A percentile compares a stretch with the other conserved stretches of the same genome.
These are phyloP conservation scores for Ceriops decandra DNA, from an alignment of 345 rosid species.

Conservation along the genomic window DNA sequence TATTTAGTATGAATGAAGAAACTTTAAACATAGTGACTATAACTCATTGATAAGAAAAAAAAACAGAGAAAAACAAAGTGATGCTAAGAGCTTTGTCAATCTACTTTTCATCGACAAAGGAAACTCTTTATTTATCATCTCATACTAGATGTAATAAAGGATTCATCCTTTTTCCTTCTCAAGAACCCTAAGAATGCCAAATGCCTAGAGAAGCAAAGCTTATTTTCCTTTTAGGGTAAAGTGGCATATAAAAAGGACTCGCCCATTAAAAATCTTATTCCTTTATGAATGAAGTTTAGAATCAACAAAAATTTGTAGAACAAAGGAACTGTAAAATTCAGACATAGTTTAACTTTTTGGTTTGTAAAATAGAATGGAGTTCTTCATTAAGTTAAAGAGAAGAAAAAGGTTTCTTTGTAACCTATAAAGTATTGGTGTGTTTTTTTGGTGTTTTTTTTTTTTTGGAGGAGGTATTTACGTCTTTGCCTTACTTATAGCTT, in stretches of 20 bases:
- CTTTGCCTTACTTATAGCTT: too few relatives aligned
- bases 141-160: not conserved
- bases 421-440: too few relatives aligned
- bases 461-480: too few relatives aligned
- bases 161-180: not conserved
- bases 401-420: too few relatives aligned
- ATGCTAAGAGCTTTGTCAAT: conserved; percentile 5
- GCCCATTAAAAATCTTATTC: not conserved
- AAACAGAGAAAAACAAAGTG: too few relatives aligned
- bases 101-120: not conserved
- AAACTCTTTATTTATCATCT: not conserved
- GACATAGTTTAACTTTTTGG: not conserved
- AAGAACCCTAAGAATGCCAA: not conserved
- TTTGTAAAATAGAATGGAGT: too few relatives aligned
- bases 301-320: conserved; percentile 4
- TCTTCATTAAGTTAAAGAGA: too few relatives aligned
- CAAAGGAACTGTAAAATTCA: conserved; percentile 3
- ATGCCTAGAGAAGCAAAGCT: conserved; percentile 6
- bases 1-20: too few relatives aligned
- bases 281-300: not conserved
- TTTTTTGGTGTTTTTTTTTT: too few relatives aligned
- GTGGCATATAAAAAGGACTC: not conserved
- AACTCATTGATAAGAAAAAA: too few relatives aligned
- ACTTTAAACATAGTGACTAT: too few relatives aligned
- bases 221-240: conserved; percentile 19